Evolutionary conservation across 1,139 yeast genomes (phyloP).

Genomic region (Hemisphaericaspora xylofermentans): DNA sequence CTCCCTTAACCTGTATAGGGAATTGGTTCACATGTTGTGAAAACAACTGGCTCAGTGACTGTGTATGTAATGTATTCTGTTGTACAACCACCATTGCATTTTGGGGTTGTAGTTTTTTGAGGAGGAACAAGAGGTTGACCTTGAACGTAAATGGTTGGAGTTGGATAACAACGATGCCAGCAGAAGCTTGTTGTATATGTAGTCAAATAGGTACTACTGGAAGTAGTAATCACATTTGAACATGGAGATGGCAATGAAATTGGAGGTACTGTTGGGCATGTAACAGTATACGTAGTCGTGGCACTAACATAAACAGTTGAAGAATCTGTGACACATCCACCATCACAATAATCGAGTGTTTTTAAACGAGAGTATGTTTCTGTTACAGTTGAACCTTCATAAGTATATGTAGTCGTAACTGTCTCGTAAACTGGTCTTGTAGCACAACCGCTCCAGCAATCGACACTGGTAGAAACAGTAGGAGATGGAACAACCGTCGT

Average conservation of each 20-base stretch:
- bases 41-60: background rate
- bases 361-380: background rate
- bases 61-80: background rate
- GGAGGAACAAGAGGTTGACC: background rate
- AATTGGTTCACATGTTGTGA: background rate
- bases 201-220: background rate
- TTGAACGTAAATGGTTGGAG: background rate
- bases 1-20: no score
- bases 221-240: background rate
- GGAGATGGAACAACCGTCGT: background rate
- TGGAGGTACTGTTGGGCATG: background rate
- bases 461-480: background rate
- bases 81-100: background rate
- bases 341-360: background rate
- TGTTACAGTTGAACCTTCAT: background rate
- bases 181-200: background rate
- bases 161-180: background rate
- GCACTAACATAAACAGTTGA: background rate
- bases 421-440: background rate
- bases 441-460: conserved; percentile 1
- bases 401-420: background rate
- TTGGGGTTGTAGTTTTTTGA: background rate
- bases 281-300: background rate
- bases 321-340: background rate
- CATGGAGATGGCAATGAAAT: background rate